Conservation (phyloP, 1,284 basidiomycete genomes). For the Amylostereum chailletii region DNA sequence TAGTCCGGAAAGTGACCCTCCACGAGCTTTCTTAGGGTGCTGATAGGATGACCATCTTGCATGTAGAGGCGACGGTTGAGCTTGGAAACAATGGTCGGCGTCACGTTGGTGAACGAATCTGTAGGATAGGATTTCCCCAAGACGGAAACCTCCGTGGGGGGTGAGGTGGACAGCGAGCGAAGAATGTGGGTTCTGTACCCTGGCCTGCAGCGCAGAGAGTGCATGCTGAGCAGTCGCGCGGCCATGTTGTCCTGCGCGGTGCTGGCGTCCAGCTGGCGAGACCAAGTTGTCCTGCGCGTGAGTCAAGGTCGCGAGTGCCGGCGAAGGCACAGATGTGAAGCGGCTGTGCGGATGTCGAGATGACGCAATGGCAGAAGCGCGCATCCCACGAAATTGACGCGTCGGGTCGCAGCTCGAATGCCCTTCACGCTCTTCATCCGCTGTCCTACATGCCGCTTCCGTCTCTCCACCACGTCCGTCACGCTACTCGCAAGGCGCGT, state of each 20-base stretch:
- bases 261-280: too few relatives aligned
- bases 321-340: too few relatives aligned
- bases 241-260: background rate
- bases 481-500: background rate
- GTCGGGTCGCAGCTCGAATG: too few relatives aligned
- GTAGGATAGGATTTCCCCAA: constrained; percentile 54
- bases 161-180: constrained; percentile 1
- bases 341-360: too few relatives aligned
- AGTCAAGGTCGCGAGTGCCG: too few relatives aligned
- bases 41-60: constrained; percentile 76
- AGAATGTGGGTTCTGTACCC: background rate
- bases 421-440: background rate
- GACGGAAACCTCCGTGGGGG: constrained; percentile 22
- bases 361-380: too few relatives aligned
- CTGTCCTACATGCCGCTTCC: background rate
- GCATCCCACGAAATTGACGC: too few relatives aligned
- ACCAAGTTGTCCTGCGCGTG: too few relatives aligned
- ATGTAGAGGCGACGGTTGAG: constrained; percentile 65
- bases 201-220: background rate
- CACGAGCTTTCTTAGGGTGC: constrained; percentile 78
- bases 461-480: background rate
- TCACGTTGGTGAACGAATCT: constrained; percentile 82
- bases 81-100: constrained; percentile 78
- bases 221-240: background rate
- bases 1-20: constrained; percentile 77